Evolutionary conservation across 257 asterid species (phyloP).

Genomic region (Solanum habrochaites): DNA sequence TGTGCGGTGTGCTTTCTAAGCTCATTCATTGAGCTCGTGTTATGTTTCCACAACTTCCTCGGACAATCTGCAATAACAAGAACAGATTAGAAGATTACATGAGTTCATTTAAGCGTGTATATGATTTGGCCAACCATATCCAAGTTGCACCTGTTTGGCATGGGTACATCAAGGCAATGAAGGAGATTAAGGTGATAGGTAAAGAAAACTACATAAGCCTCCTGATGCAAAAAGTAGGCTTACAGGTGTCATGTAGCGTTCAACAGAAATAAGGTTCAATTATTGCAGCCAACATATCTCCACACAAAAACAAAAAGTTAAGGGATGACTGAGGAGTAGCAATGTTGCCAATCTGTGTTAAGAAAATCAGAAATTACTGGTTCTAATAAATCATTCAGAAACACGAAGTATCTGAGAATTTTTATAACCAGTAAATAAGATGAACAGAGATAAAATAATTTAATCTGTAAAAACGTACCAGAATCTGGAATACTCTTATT

Average conservation of each 20-base stretch:
- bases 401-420: too few relatives aligned
- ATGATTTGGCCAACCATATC: neutral
- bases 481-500: too few relatives aligned
- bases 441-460: too few relatives aligned
- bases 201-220: too few relatives aligned
- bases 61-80: slow-evolving; percentile 49
- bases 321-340: neutral
- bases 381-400: too few relatives aligned
- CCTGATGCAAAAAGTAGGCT: too few relatives aligned
- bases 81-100: neutral
- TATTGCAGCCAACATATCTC: neutral
- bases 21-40: slow-evolving; percentile 64
- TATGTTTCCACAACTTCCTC: slow-evolving; percentile 91
- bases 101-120: neutral
- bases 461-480: too few relatives aligned
- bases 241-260: too few relatives aligned
- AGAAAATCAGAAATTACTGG: too few relatives aligned
- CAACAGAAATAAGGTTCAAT: neutral
- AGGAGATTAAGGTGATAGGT: neutral
- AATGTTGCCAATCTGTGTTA: too few relatives aligned
- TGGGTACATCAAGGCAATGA: neutral
- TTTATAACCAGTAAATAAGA: too few relatives aligned
- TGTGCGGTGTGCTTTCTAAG: slow-evolving; percentile 87
- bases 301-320: neutral
- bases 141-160: neutral